phyloP scores from a whole-genome alignment of 2,329 filamentous ascomycete genomes.

The Exophiala viscosa region DNA sequence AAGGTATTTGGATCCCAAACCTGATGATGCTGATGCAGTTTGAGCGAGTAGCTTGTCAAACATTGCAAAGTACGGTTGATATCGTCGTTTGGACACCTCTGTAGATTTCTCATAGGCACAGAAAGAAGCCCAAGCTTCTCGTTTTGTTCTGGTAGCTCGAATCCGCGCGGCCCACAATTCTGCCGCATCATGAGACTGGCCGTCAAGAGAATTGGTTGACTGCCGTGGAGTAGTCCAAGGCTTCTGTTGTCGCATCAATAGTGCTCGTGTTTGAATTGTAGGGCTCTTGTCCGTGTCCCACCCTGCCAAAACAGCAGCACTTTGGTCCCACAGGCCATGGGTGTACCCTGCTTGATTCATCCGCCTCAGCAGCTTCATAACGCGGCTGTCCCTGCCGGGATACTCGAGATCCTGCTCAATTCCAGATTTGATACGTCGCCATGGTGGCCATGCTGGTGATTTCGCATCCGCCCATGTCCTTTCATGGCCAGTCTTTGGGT shows the following conservation, averaged over 20 bases:
- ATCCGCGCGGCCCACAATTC: conserved; percentile 57
- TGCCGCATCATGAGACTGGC: conserved; percentile 25
- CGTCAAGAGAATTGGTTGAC: conserved; percentile 1
- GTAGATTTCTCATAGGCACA: conserved; percentile 50
- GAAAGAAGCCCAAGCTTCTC: conserved; percentile 65
- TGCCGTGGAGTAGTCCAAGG: conserved; percentile 23
- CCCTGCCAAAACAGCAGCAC: conserved; percentile 54
- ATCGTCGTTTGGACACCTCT: conserved; percentile 30
- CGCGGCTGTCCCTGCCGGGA: conserved; percentile 55
- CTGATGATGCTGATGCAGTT: conserved; percentile 29
- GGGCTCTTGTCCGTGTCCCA: conserved; percentile 63
- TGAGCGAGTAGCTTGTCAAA: conserved; percentile 51
- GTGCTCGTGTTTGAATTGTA: conserved; percentile 57
- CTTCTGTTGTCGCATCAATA: conserved; percentile 31
- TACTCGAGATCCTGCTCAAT: conserved; percentile 57
- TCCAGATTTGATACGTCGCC: conserved; percentile 59
- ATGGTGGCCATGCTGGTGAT: conserved; percentile 61
- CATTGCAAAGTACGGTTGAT: conserved; percentile 50
- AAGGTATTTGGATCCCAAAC: conserved; percentile 6
- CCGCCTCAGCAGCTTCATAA: conserved; percentile 52
- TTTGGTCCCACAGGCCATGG: conserved; percentile 49
- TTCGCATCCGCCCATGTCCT: conserved; percentile 58
- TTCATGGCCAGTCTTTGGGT: conserved; percentile 54
- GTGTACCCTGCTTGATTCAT: conserved; percentile 60
- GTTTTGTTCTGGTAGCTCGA: conserved; percentile 55